Conservation (phyloP, 1,284 basidiomycete genomes). For the Mycena citricolor region DNA sequence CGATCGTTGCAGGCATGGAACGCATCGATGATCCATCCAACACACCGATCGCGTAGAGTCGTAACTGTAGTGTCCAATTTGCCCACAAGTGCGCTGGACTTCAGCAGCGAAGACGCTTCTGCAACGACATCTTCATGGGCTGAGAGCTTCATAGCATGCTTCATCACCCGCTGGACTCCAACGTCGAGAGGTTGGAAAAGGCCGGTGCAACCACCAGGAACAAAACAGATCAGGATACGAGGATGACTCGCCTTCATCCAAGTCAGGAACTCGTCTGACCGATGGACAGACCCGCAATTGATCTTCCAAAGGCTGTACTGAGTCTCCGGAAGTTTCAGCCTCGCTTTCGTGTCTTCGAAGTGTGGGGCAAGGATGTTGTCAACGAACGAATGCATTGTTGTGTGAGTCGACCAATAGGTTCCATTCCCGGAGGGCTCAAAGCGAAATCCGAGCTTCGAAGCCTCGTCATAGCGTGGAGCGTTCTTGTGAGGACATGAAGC, state of each 20-base stretch:
- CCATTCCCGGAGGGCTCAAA: slow-evolving; percentile 23
- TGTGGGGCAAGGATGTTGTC: slow-evolving; percentile 27
- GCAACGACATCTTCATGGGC: slow-evolving; percentile 25
- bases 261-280: slow-evolving; percentile 25
- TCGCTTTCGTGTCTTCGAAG: slow-evolving; percentile 16
- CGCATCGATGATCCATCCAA: slow-evolving; percentile 16
- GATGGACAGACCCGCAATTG: slow-evolving; percentile 29
- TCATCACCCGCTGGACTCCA: slow-evolving; percentile 29
- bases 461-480: slow-evolving; percentile 4
- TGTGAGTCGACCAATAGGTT: slow-evolving; percentile 11
- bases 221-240: slow-evolving; percentile 27
- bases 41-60: slow-evolving; percentile 9
- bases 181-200: slow-evolving; percentile 32
- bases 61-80: slow-evolving; percentile 3
- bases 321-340: slow-evolving; percentile 9
- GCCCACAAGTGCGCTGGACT: neutral
- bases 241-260: slow-evolving; percentile 28
- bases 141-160: slow-evolving; percentile 26
- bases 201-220: slow-evolving; percentile 32
- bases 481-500: slow-evolving; percentile 13
- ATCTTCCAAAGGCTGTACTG: slow-evolving; percentile 26
- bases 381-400: slow-evolving; percentile 17
- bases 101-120: slow-evolving; percentile 14
- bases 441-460: slow-evolving; percentile 20
- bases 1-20: slow-evolving; percentile 6